Conservation (phyloP, 2,329 filamentous ascomycete genomes). For the Myriosclerotinia scirpicola region DNA sequence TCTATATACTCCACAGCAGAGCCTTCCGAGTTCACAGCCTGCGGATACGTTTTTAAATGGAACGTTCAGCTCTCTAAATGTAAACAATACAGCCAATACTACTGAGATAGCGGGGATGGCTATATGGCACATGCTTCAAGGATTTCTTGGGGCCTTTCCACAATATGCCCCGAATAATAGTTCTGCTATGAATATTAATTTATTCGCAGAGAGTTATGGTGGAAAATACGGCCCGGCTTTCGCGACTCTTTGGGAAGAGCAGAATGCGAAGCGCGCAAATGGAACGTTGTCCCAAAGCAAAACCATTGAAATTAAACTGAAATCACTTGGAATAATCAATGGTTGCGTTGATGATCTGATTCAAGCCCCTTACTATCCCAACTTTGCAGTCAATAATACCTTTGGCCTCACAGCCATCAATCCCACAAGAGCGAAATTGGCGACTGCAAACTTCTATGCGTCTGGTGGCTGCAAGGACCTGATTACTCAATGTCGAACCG, state of each 20-base stretch:
- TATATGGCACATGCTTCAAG: conserved; percentile 60
- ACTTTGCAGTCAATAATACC: conserved; percentile 62
- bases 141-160: conserved; percentile 58
- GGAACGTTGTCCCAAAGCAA: conserved; percentile 50
- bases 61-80: conserved; percentile 60
- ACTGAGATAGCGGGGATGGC: conserved; percentile 54
- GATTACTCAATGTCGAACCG: conserved; percentile 53
- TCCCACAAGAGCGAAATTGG: conserved; percentile 49
- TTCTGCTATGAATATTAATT: conserved; percentile 55
- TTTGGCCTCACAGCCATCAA: conserved; percentile 62
- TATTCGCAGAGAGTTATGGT: conserved; percentile 70
- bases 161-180: conserved; percentile 56
- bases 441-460: conserved; percentile 48
- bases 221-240: conserved; percentile 70
- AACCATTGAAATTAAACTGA: conserved; percentile 60
- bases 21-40: conserved; percentile 36
- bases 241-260: conserved; percentile 56
- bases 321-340: conserved; percentile 68
- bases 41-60: conserved; percentile 54
- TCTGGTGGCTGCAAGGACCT: conserved; percentile 54
- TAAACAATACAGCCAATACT: conserved; percentile 47
- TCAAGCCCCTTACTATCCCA: conserved; percentile 57
- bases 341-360: conserved; percentile 66
- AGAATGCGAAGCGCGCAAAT: conserved; percentile 58
- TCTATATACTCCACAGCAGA: conserved; percentile 44